These are phyloP conservation scores for Drosera spatulata DNA, from an alignment of 179 eudicot species.

Conservation along the genomic window DNA sequence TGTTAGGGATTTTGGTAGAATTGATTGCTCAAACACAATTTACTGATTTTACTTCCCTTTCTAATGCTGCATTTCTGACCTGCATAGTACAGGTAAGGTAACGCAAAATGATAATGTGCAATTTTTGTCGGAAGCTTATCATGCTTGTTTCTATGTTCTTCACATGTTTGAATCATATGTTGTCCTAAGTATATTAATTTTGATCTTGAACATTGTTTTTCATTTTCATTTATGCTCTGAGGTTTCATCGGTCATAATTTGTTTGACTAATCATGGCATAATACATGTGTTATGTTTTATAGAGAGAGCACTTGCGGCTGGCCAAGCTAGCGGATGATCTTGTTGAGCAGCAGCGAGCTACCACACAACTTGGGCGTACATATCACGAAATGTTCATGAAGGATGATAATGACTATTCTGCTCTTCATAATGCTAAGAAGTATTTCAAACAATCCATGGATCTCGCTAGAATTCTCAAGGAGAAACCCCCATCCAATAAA, in stretches of 20 bases:
- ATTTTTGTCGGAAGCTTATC: no score
- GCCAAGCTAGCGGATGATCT: conserved; percentile 64
- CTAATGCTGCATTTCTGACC: no score
- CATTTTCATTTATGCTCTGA: neutral
- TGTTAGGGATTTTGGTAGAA: no score
- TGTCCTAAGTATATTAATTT: no score
- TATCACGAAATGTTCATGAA: conserved; percentile 75
- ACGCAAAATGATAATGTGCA: no score
- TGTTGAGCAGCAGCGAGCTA: conserved; percentile 93
- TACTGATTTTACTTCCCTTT: no score
- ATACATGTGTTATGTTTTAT: conserved; percentile 7
- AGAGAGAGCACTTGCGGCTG: conserved; percentile 85
- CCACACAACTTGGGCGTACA: conserved; percentile 93
- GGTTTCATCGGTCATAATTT: neutral
- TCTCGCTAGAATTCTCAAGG: conserved; percentile 59
- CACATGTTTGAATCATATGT: no score
- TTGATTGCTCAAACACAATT: no score
- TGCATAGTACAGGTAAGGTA: no score
- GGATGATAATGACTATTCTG: conserved; percentile 47
- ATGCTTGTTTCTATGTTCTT: no score
- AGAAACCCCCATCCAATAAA: conserved; percentile 34
- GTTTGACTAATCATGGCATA: no score
- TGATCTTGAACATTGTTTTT: no score
- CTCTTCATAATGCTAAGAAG: conserved; percentile 78
- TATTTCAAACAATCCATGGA: conserved; percentile 67